Base-by-base conservation (phyloP, 495 filamentous ascomycete genomes). In the Zalerion maritima region DNA sequence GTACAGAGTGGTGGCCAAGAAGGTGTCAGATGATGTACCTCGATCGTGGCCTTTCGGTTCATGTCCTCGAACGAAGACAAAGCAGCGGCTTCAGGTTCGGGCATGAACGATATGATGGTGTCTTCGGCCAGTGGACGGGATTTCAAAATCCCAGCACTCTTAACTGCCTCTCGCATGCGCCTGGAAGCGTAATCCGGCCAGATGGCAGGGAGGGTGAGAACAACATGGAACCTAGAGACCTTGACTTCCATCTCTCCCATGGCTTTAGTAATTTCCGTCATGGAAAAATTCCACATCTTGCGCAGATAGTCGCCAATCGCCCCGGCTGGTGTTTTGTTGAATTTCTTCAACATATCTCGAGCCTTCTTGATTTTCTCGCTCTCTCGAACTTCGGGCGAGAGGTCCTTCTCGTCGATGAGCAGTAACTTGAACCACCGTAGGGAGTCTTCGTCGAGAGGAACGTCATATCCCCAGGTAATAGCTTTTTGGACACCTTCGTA, bases 391-490 rank as follows among this genome's bases (percentile, higher is more conserved):
- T 48, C 24, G 0, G 16, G 18, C 0, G 35, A 29, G 0, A 53
- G 18, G 14, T 50, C 51, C 4, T 49, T 11, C 0, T 42, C 26
- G 2, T 51, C 34, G 5, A 53, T 8, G 3, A 55, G 31, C 2
- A 52, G 33, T 0, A 55, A 34, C 41, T 55, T 55, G 28, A 53
- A 49, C 49, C 49, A 53, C 16, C 31, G 26, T 3, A 47, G 10
- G 3, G 41, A 36, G 10, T 50, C 33, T 0, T 15, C 22, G 6
- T 42, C 36, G 6, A 14, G 5, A 0, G 40, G 37, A 2, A 50
- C 32, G 0, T 19, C 30, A 18, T 49, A 49, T 0, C 52, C 52
- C 52, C 49, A 53, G 11, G 20, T 10, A n/a, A 10, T 31, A 6
- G 6, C 28, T 16, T 14, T 17, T 2, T 14, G 31, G 4, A 11